These are phyloP conservation scores for Dentiscutata heterogama DNA, from an alignment of 371 early-diverging fungal species.

Conservation along the genomic window DNA sequence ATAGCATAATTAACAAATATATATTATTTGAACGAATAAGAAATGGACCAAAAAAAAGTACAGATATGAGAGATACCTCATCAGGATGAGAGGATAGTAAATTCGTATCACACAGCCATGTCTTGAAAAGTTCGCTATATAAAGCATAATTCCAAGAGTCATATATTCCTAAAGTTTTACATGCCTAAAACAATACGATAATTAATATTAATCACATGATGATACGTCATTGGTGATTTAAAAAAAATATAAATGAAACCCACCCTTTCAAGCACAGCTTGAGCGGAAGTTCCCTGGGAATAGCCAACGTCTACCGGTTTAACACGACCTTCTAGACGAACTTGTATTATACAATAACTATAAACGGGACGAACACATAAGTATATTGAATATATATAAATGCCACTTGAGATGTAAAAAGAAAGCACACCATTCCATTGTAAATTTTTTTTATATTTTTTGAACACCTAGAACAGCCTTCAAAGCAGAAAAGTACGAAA, in stretches of 20 bases:
- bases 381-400: too few relatives aligned
- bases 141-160: slow-evolving; percentile 46
- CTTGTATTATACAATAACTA: slow-evolving; percentile 45
- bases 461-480: too few relatives aligned
- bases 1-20: neutral
- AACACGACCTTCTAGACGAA: slow-evolving; percentile 42
- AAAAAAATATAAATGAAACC: neutral
- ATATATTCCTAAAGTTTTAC: slow-evolving; percentile 38
- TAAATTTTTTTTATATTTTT: too few relatives aligned
- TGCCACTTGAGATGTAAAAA: too few relatives aligned
- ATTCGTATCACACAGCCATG: slow-evolving; percentile 41
- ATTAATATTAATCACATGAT: neutral
- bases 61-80: slow-evolving; percentile 9
- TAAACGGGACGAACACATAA: neutral
- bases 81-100: slow-evolving; percentile 41
- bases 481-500: too few relatives aligned
- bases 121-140: slow-evolving; percentile 42
- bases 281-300: slow-evolving; percentile 46
- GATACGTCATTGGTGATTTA: neutral
- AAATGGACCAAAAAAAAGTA: too few relatives aligned
- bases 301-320: slow-evolving; percentile 39
- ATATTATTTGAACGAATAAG: too few relatives aligned
- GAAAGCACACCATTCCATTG: too few relatives aligned
- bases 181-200: slow-evolving; percentile 26
- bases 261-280: slow-evolving; percentile 46